A percentile compares a stretch with the other conserved stretches of the same genome.
Evolutionary conservation across 2,329 filamentous ascomycete species (phyloP).

Genomic region (Plenodomus lindquistii): DNA sequence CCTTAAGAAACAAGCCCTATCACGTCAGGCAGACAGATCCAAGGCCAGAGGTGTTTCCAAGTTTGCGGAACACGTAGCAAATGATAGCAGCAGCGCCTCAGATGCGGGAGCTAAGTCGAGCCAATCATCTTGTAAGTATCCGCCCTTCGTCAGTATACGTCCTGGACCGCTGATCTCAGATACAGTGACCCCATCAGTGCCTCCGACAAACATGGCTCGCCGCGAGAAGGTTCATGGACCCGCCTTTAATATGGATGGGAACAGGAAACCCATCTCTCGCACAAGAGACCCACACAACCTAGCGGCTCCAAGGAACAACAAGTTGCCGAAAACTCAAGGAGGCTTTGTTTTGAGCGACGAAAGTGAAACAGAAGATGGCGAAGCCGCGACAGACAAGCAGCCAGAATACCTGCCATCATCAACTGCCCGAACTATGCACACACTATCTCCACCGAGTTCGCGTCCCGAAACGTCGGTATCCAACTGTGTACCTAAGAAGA

Average conservation of each 20-base stretch:
- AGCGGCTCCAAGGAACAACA: neutral
- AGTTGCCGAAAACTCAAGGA: conserved; percentile 8
- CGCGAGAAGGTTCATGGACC: neutral
- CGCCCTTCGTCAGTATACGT: neutral
- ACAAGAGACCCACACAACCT: neutral
- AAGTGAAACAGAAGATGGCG: conserved; percentile 1
- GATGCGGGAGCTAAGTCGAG: neutral
- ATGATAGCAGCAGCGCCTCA: neutral
- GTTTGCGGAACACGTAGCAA: neutral
- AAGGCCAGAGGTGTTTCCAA: neutral
- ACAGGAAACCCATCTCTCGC: neutral
- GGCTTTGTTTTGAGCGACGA: conserved; percentile 15
- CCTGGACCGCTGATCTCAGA: neutral
- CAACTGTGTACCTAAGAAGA: neutral
- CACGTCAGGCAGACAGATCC: neutral
- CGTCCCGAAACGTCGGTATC: neutral
- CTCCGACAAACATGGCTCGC: too few species aligned
- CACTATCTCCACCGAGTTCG: neutral
- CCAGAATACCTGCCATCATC: neutral
- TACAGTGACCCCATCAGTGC: neutral
- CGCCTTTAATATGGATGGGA: neutral
- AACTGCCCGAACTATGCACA: too few species aligned
- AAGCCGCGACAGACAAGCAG: neutral
- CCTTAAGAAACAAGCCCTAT: neutral
- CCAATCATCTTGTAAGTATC: neutral